Conservation (phyloP, 306 rosid species). For the Quercus mongolica region DNA sequence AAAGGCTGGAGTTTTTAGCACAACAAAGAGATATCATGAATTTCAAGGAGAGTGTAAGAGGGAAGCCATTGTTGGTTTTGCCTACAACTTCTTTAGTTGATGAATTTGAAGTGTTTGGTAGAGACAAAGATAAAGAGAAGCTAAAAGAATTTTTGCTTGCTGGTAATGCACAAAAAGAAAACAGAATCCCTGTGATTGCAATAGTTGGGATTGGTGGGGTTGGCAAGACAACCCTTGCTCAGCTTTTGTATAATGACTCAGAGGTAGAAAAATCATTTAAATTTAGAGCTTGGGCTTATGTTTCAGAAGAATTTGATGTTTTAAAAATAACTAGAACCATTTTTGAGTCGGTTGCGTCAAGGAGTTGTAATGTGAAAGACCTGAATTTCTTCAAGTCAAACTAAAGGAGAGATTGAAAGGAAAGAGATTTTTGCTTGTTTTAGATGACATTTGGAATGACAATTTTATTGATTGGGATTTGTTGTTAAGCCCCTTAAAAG, state of each 20-base stretch:
- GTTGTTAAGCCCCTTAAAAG: background rate
- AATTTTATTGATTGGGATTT: constrained; percentile 3
- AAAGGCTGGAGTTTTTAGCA: background rate
- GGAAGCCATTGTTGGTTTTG: background rate
- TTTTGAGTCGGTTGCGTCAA: too few species aligned
- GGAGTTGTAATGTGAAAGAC: background rate
- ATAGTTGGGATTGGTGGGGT: too few species aligned
- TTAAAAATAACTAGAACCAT: too few species aligned
- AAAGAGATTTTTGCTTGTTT: background rate
- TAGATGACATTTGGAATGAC: too few species aligned
- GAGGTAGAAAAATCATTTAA: too few species aligned
- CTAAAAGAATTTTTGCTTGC: background rate
- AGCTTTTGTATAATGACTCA: too few species aligned
- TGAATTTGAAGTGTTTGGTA: constrained; percentile 1
- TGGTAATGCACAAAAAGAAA: background rate
- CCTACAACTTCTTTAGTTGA: background rate
- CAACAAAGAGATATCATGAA: background rate
- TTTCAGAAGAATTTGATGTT: too few species aligned
- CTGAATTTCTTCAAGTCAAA: background rate
- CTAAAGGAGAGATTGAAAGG: background rate
- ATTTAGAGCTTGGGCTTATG: too few species aligned
- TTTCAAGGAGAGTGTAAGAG: background rate
- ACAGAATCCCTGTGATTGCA: too few species aligned
- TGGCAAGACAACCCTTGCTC: too few species aligned
- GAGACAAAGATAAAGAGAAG: background rate